Base-by-base conservation (phyloP, 169 alveolate genomes). In the Ichthyophthirius multifiliis region DNA sequence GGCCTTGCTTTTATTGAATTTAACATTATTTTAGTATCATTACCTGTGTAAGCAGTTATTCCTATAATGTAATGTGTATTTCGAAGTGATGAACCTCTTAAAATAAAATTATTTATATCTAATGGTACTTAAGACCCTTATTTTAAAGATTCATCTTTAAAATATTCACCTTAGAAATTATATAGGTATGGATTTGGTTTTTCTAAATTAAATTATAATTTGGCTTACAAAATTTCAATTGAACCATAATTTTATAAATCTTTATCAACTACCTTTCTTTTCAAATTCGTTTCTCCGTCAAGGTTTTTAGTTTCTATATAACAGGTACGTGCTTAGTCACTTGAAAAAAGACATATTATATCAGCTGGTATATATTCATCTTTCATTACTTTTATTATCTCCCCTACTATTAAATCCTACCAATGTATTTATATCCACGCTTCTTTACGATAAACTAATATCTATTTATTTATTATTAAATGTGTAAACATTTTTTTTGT, bases 21-120 rank as follows among this genome's bases (percentile, higher is more conserved):
- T 86, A 83, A 83, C 96, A 94, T 92, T 13, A 94, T 87, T 80
- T 91, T 92, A 0, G 95, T 87, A 20, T 92, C 90, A 74, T 90
- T 94, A 4, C 97, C 97, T 3, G 97, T 76, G 67, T 92, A 94
- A 16, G 87, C 64, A 7, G 87, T 95, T 15, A 94, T 75, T 2
- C 97, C 96, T 65, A 77, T 73, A 35, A 91, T 76, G 65, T 77
- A 85, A 31, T 87, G 82, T 6, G 96, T 92, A 63, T 89, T 92
- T 76, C 83, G 84, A 16, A 93, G 75, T 30, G 83, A 45, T 30
- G 90, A 67, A 1, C 97, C 97, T 87, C 94, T 87, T n/a, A 93
- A 41, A 34, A 91, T 43, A 32, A 89, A 55, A 79, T 90, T 86
- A 23, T 86, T 83, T 32, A 64, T 48, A 55, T 65, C 85, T 62